phyloP scores from a whole-genome alignment of 768 basidiomycete species.

The Phylloporus sp. region DNA sequence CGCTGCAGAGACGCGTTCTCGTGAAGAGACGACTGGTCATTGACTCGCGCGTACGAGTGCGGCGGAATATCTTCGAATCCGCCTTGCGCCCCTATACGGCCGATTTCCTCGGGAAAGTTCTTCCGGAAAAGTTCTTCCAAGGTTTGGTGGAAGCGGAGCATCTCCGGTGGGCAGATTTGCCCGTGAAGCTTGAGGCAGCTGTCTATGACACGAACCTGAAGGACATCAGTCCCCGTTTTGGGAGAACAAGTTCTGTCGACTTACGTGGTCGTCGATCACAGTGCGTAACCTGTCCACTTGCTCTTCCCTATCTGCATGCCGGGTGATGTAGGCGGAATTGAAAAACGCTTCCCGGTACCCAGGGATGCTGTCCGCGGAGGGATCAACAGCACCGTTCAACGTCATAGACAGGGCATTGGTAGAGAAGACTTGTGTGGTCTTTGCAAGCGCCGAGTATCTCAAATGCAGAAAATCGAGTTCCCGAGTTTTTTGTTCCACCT shows the following conservation, averaged over 20 bases:
- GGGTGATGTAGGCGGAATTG: slow-evolving; percentile 56
- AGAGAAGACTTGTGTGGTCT: slow-evolving; percentile 65
- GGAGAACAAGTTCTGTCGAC: slow-evolving; percentile 11
- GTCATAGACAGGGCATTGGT: slow-evolving; percentile 84
- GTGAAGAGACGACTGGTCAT: slow-evolving; percentile 45
- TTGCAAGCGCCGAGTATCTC: slow-evolving; percentile 73
- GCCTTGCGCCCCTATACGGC: slow-evolving; percentile 57
- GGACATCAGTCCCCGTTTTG: background rate
- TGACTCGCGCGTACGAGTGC: slow-evolving; percentile 39
- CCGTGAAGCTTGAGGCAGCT: slow-evolving; percentile 81
- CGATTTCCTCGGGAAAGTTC: slow-evolving; percentile 80
- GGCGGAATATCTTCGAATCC: slow-evolving; percentile 43
- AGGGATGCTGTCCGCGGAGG: slow-evolving; percentile 67
- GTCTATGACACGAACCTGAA: slow-evolving; percentile 73
- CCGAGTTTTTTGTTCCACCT: slow-evolving; percentile 75
- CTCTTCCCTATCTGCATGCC: slow-evolving; percentile 65
- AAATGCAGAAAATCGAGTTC: slow-evolving; percentile 65
- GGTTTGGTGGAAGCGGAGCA: slow-evolving; percentile 89
- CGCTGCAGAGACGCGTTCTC: slow-evolving; percentile 43
- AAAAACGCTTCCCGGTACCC: slow-evolving; percentile 78
- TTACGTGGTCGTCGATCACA: slow-evolving; percentile 80
- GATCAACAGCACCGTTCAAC: slow-evolving; percentile 82
- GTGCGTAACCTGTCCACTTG: slow-evolving; percentile 65
- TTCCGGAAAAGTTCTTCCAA: slow-evolving; percentile 81
- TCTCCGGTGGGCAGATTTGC: slow-evolving; percentile 76